These are phyloP conservation scores for Yarrowia sp. DNA, from an alignment of 805 yeast species.

Conservation along the genomic window DNA sequence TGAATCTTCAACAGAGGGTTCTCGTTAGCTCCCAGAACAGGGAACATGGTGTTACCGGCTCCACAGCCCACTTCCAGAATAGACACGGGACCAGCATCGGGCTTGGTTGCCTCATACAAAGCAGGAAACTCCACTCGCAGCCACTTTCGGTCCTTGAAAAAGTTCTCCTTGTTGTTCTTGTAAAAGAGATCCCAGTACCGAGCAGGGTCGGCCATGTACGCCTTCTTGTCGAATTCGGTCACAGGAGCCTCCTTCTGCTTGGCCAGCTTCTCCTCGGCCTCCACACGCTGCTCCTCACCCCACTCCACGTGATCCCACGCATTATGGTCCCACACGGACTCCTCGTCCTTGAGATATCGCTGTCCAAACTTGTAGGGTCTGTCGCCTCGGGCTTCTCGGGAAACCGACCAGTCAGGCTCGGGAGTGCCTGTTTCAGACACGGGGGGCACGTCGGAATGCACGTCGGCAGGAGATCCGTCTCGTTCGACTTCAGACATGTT, in stretches of 20 bases:
- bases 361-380: constrained; percentile 92
- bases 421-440: constrained; percentile 1
- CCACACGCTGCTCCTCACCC: constrained; percentile 82
- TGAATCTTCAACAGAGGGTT: constrained; percentile 70
- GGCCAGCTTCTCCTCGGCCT: constrained; percentile 70
- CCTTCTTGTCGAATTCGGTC: constrained; percentile 72
- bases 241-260: constrained; percentile 82
- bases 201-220: constrained; percentile 83
- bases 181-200: constrained; percentile 95
- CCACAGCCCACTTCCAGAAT: constrained; percentile 97
- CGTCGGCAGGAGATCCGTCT: constrained; percentile 8
- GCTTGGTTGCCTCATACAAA: constrained; percentile 72
- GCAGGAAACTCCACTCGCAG: constrained; percentile 89
- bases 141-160: constrained; percentile 97
- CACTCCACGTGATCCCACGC: constrained; percentile 98
- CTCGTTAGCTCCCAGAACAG: constrained; percentile 76
- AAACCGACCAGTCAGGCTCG: constrained; percentile 23
- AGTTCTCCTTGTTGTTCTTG: constrained; percentile 84
- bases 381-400: constrained; percentile 44
- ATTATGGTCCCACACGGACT: constrained; percentile 81
- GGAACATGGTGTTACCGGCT: constrained; percentile 95
- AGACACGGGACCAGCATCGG: constrained; percentile 64
- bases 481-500: constrained; percentile 1
- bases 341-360: constrained; percentile 65
- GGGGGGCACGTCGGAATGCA: neutral